Evolutionary conservation across 441 rosid species (phyloP), one percentile per base, ranked within the genome.

Genomic region (Oxalis stricta): DNA sequence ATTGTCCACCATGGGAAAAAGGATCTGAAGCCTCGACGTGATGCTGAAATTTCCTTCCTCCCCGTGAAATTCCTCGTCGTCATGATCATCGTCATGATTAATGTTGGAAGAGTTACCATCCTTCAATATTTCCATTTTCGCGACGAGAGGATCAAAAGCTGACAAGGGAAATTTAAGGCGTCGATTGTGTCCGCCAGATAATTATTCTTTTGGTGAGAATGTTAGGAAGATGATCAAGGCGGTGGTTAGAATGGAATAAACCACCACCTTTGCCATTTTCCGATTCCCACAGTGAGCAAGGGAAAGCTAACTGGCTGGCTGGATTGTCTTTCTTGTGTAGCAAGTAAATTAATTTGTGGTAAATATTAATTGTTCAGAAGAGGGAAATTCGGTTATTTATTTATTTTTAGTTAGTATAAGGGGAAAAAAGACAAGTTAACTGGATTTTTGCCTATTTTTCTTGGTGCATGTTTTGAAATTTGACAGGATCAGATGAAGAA

Each of bases 181-280:
- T 48, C 84, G 78, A 31, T 28, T 60, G 2, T 52, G 55, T 30
- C 46, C 38, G 26, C 5, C 18, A 13, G 23, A 23, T 20, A 7
- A 54, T 8, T 44, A 55, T 12, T 59, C 42, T 14, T 11, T 43
- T 10, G 63, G 64, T 32, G 59, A 47, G 12, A 60, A 41, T 56
- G 59, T 4, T 2, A 63, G 19, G 44, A 73, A 24, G 37, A 52
- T 11, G 15, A 69, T 33, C 53, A 71, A 53, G 58, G 70, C 55
- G 58, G 70, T 14, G 51, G 69, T 21, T 20, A 76, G 41, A 36
- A 71, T 41, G 48, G 50, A 18, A 38, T 56, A 77, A 59, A 57
- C 82, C 73, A 67, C 82, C 76, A 34, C 84, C 86, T 64, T 76
- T 63, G 52, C 69, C 92, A 77, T 83, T 53, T 46, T 48, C 36